A percentile compares a stretch with the other conserved stretches of the same genome.
phyloP scores from a whole-genome alignment of 2,329 filamentous ascomycete genomes.

The Neofusicoccum sp. region DNA sequence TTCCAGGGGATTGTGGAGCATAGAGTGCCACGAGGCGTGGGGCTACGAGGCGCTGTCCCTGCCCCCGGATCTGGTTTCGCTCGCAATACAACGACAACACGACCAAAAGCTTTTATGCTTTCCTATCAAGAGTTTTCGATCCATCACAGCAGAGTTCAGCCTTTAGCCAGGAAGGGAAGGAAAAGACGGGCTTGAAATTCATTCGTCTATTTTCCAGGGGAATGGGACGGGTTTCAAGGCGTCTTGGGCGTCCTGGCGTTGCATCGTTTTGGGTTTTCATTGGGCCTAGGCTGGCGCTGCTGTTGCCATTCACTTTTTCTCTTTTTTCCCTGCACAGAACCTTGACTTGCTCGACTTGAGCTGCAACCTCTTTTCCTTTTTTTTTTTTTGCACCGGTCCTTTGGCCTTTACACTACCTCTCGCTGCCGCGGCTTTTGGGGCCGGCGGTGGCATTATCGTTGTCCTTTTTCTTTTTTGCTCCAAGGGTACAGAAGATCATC shows the following conservation, averaged over 20 bases:
- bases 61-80: constrained; percentile 13
- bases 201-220: neutral
- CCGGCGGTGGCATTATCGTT: neutral
- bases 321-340: constrained; percentile 14
- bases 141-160: constrained; percentile 17
- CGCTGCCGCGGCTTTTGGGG: neutral
- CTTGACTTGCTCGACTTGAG: neutral
- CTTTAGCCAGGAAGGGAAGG: constrained; percentile 9
- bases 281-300: constrained; percentile 7
- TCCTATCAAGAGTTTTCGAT: constrained; percentile 18
- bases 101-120: constrained; percentile 19
- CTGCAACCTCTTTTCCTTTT: neutral
- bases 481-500: constrained; percentile 18
- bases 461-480: neutral
- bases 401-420: neutral
- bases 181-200: constrained; percentile 18
- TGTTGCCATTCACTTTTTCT: constrained; percentile 18
- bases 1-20: constrained; percentile 20
- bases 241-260: constrained; percentile 18
- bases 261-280: constrained; percentile 2
- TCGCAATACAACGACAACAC: constrained; percentile 15
- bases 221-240: constrained; percentile 9
- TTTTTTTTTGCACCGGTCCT: constrained; percentile 1
- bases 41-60: constrained; percentile 20
- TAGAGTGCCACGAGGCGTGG: constrained; percentile 19